Base-by-base conservation (phyloP, 768 basidiomycete genomes). In the Hortiboletus flavorubellus region DNA sequence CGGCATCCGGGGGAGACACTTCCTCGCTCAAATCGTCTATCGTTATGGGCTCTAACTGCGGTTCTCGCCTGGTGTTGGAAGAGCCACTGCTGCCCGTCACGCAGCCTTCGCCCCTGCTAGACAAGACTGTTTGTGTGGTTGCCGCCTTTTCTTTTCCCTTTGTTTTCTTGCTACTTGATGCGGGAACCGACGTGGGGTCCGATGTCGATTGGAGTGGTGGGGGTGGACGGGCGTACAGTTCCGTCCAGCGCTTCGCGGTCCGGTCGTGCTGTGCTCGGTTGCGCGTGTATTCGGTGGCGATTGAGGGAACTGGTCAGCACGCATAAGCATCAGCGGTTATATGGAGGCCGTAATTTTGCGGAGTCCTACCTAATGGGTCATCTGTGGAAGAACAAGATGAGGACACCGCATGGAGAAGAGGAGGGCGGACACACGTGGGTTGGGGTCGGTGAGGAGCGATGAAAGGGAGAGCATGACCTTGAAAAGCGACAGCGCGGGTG, bases 401-500 rank as follows among this genome's bases (percentile, higher is more conserved):
- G 26, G 46, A 53, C 7, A 51, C 31, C 33, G n/a, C 30, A 5
- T 23, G 37, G 11, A 40, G 48, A 46, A 26, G 29, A 46, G 14
- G 15, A 31, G 31, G 55, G 35, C 1, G 26, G 34, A 78, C 90
- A 56, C 68, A 93, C 92, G 80, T 1, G 94, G 94, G 74, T 98
- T 98, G 0, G 94, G 94, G 62, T 97, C 94, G 11, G 93, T 94
- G 47, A 98, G 77, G 11, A 98, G 82, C 0, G 93, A 95, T 0
- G 93, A 95, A 5, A 98, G 80, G 29, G 93, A 95, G 18, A 98
- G 82, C 72, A 98, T 86, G 65, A 96, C 90, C 76, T 98, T 97
- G 79, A 91, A 94, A 46, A 98, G 76, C 3, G 93, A 95, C 21
- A 98, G 73, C 2, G 94, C 94, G 8, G 94, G 94, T 1, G 91